Evolutionary conservation across 1,284 basidiomycete species (phyloP).

Genomic region (Malassezia psittaci): DNA sequence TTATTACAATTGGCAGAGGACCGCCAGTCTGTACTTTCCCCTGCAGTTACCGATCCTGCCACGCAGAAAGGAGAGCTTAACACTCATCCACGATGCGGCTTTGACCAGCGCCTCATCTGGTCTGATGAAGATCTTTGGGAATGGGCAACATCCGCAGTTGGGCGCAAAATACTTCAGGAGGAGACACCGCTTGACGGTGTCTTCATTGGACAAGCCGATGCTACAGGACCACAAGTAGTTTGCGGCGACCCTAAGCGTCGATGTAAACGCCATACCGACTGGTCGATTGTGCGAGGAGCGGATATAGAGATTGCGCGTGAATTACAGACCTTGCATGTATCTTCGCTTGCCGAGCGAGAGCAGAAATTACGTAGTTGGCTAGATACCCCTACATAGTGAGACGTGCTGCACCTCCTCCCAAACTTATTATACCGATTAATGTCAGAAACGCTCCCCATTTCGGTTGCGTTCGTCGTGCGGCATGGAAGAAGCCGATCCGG

Average conservation of each 20-base stretch:
- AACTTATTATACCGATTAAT: conserved; percentile 20
- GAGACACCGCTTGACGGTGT: conserved; percentile 5
- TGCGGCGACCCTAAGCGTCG: conserved; percentile 20
- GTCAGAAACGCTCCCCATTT: conserved; percentile 26
- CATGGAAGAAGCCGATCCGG: conserved; percentile 25
- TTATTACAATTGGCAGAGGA: conserved; percentile 22
- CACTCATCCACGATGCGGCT: conserved; percentile 18
- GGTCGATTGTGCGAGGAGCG: conserved; percentile 21
- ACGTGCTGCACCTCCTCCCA: conserved; percentile 24
- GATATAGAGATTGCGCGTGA: conserved; percentile 23
- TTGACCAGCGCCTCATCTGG: conserved; percentile 24
- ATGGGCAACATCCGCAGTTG: conserved; percentile 12
- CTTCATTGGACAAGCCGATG: neutral
- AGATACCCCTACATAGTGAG: conserved; percentile 14
- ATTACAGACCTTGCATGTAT: conserved; percentile 9
- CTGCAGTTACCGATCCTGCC: neutral
- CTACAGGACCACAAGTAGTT: neutral
- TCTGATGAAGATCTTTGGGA: conserved; percentile 16
- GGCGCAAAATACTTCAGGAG: conserved; percentile 5
- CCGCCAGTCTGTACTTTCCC: conserved; percentile 12
- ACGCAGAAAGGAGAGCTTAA: neutral
- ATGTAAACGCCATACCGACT: conserved; percentile 25
- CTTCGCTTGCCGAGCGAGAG: conserved; percentile 11
- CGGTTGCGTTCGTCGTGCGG: conserved; percentile 20
- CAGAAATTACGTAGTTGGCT: conserved; percentile 3